Percentiles rank a stretch among this genome's conserved stretches.
phyloP scores from a whole-genome alignment of 306 rosid genomes.

The Hippophae gyantsensis region DNA sequence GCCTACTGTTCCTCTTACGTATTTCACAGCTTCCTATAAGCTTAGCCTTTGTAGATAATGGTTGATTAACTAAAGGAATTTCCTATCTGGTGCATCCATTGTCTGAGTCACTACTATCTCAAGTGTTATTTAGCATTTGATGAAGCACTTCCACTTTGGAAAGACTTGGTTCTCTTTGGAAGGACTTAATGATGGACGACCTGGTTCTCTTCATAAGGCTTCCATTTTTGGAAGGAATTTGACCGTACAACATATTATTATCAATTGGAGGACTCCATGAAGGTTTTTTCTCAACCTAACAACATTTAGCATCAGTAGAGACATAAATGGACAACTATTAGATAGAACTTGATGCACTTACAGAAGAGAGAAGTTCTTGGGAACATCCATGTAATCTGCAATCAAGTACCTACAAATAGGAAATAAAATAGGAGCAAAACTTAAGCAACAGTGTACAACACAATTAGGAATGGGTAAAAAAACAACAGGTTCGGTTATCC shows the following conservation, averaged over 20 bases:
- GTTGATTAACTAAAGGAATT: slow-evolving; percentile 34
- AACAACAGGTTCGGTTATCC: too few species aligned
- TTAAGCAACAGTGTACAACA: slow-evolving; percentile 2
- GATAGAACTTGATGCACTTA: slow-evolving; percentile 29
- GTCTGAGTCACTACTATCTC: slow-evolving; percentile 96
- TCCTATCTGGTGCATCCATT: slow-evolving; percentile 57
- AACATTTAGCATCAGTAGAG: slow-evolving; percentile 19
- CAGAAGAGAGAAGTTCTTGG: slow-evolving; percentile 96
- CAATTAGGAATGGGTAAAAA: too few species aligned
- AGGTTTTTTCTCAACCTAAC: slow-evolving; percentile 86
- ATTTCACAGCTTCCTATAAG: slow-evolving; percentile 45
- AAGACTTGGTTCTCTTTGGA: slow-evolving; percentile 42
- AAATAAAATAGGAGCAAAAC: slow-evolving; percentile 13
- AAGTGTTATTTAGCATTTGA: slow-evolving; percentile 71
- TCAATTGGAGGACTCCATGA: slow-evolving; percentile 51
- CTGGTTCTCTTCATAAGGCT: slow-evolving; percentile 46
- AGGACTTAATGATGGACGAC: slow-evolving; percentile 31
- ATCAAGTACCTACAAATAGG: slow-evolving; percentile 64
- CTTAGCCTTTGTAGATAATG: slow-evolving; percentile 47
- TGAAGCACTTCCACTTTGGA: slow-evolving; percentile 90
- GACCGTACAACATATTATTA: slow-evolving; percentile 72
- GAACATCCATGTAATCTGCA: slow-evolving; percentile 98
- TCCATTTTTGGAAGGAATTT: slow-evolving; percentile 55
- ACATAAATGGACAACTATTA: slow-evolving; percentile 1
- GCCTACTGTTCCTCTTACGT: slow-evolving; percentile 82